Evolutionary conservation across 2,329 filamentous ascomycete genomes (phyloP), one percentile per base, ranked within the genome.

Genomic region (Fusarium secorum): DNA sequence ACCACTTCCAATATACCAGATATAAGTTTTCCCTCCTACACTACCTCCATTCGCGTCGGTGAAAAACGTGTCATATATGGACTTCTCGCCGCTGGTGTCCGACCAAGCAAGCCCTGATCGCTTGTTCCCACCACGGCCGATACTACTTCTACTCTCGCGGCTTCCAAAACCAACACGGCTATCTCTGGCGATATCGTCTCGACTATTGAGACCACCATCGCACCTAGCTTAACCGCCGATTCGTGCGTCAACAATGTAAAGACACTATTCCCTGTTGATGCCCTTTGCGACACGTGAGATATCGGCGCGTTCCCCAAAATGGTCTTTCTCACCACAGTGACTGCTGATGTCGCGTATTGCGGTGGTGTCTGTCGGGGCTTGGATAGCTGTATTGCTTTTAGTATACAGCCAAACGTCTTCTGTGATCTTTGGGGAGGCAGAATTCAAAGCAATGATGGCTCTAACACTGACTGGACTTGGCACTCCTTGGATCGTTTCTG

Each of bases 161-260:
- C n/a, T n/a, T n/a, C n/a, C n/a, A n/a, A n/a, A n/a, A n/a, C n/a
- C n/a, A n/a, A n/a, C n/a, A n/a, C n/a, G n/a, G n/a, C n/a, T n/a
- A n/a, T n/a, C n/a, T n/a, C n/a, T n/a, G n/a, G n/a, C n/a, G n/a
- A n/a, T n/a, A 15, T 3, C 0, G 8, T 8, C 8, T 8, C 14
- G 13, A 32, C 20, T 11, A 41, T n/a, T 7, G n/a, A 41, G 9
- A 41, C n/a, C 1, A 22, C n/a, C 8, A 0, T 11, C 1, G 2
- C 1, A 3, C 13, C 39, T 5, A 22, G n/a, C 39, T 41, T 8
- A 15, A 41, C 41, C 0, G 15, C 9, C 5, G 11, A 11, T 18
- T 11, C 5, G 22, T 41, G 38, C n/a, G 3, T 5, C 8, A 15
- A 41, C 38, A 41, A 41, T 41, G n/a, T 10, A 10, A 41, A 41